A percentile compares a stretch with the other conserved stretches of the same genome.
These are phyloP conservation scores for Calonectria crousiana DNA, from an alignment of 2,329 filamentous ascomycete species.

Conservation along the genomic window DNA sequence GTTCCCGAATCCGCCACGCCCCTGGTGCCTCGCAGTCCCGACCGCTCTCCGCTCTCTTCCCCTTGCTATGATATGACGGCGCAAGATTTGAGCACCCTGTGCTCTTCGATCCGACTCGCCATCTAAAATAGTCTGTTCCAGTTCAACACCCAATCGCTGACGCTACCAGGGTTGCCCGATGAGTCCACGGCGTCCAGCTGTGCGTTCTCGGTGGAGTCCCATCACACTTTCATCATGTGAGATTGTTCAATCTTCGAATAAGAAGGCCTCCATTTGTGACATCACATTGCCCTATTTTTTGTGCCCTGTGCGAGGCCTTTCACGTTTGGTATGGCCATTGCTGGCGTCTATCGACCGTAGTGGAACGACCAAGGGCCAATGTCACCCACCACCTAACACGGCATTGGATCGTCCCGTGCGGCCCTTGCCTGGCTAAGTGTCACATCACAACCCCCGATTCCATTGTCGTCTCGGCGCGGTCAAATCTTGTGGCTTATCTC, in stretches of 20 bases:
- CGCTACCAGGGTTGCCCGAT: conserved; percentile 6
- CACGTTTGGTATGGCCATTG: conserved; percentile 11
- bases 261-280: conserved; percentile 19
- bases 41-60: background rate
- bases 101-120: background rate
- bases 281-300: conserved; percentile 6
- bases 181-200: conserved; percentile 9
- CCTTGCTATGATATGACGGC: conserved; percentile 3
- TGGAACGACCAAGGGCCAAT: conserved; percentile 24
- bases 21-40: background rate
- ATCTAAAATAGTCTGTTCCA: conserved; percentile 11
- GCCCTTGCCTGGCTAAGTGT: conserved; percentile 5
- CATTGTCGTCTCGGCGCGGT: conserved; percentile 4
- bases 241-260: conserved; percentile 20
- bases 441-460: conserved; percentile 6
- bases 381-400: conserved; percentile 6
- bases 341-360: conserved; percentile 21
- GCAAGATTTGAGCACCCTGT: background rate
- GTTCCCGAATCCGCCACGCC: conserved; percentile 26
- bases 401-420: conserved; percentile 22
- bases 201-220: conserved; percentile 13
- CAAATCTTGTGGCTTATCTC: conserved; percentile 5
- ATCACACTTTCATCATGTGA: conserved; percentile 22
- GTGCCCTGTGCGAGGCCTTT: conserved; percentile 6
- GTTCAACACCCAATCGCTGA: conserved; percentile 3